These are phyloP conservation scores for Tolypocladium cylindrosporum DNA, from an alignment of 2,329 filamentous ascomycete species.

Conservation along the genomic window DNA sequence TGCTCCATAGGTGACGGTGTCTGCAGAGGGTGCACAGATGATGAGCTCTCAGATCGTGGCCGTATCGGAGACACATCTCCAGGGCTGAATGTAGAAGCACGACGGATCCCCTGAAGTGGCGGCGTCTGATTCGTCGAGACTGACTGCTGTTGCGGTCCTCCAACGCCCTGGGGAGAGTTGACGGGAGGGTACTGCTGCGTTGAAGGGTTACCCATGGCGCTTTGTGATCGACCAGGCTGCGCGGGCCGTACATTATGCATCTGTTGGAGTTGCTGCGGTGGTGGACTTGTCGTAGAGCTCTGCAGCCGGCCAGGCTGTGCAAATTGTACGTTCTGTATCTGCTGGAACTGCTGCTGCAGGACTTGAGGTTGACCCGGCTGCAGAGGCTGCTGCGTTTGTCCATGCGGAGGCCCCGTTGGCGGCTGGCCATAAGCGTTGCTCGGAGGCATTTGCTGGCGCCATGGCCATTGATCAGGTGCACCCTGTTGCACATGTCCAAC, in stretches of 20 bases:
- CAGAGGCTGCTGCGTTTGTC: not conserved
- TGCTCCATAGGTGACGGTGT: constrained; percentile 8
- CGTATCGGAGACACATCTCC: constrained; percentile 6
- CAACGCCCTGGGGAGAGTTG: not conserved
- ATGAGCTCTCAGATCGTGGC: constrained; percentile 7
- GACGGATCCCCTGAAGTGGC: constrained; percentile 1
- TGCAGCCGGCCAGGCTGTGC: not conserved
- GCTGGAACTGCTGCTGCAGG: not conserved
- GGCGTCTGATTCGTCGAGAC: not conserved
- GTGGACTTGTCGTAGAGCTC: too few relatives aligned
- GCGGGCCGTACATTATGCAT: not conserved
- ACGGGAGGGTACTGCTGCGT: not conserved
- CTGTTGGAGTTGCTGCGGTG: not conserved
- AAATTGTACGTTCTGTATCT: not conserved
- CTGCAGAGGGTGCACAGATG: constrained; percentile 5
- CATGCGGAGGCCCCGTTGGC: not conserved
- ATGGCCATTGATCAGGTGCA: not conserved
- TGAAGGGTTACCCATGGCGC: not conserved
- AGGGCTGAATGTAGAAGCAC: constrained; percentile 2
- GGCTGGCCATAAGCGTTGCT: not conserved
- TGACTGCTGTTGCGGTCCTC: not conserved
- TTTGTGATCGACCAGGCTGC: constrained; percentile 3
- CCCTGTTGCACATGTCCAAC: not conserved
- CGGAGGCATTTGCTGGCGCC: not conserved
- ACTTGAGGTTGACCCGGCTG: not conserved